Base-by-base conservation (phyloP, 805 yeast genomes). In the Starmerella cellae region DNA sequence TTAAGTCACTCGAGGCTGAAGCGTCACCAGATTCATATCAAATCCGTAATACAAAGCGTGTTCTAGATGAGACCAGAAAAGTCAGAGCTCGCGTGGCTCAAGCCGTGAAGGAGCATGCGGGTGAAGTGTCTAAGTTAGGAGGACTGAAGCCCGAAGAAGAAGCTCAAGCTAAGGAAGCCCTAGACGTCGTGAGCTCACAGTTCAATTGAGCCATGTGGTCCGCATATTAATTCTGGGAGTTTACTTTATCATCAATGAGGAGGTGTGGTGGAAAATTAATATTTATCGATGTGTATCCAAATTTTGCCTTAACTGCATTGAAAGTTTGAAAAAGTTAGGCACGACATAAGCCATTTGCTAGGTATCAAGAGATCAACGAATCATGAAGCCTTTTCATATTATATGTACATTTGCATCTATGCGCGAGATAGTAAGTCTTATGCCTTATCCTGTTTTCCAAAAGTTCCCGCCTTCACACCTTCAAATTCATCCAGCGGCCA, bases 1-100 rank as follows among this genome's bases (percentile, higher is more conserved):
- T 79, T n/a, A 68, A 63, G 17, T 56, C 60, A 36, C 60, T 78
- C 64, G 69, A 66, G 50, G 20, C 20, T 21, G 52, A 61, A 6
- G 61, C 60, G 18, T 60, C 66, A 20, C 71, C 68, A 3, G 85
- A 79, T 52, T 74, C 72, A 42, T 80, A 79, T 54, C 85, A 79
- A 43, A 58, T 79, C 50, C 79, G 76, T 60, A 45, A 45, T n/a
- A 30, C 57, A 53, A 44, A 38, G 6, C 74, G 70, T 50, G 72
- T 75, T 1, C 58, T 70, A 18, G 64, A 67, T n/a, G 81, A 75
- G 48, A 74, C 78, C 13, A 62, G 66, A 39, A 65, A 69, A 42
- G 64, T 75, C 54, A 54, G 73, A 17, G 78, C 78, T 1, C 68
- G 67, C 19, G 56, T 75, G 24, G 63, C 62, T 44, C 59, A 56